phyloP scores from a whole-genome alignment of 2,329 filamentous ascomycete species.

The Talaromyces sp. region DNA sequence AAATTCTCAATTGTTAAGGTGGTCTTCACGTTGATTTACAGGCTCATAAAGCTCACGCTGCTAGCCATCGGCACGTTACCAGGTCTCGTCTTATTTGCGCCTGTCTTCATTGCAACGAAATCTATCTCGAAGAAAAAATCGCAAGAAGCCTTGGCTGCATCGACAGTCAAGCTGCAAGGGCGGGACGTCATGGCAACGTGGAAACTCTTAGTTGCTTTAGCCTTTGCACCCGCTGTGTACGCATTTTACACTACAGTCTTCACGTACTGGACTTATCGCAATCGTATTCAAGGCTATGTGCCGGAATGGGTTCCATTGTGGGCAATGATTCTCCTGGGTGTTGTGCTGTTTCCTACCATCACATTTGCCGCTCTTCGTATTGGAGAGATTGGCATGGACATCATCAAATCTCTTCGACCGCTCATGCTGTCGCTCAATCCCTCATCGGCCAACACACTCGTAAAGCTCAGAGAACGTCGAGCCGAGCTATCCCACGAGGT shows the following conservation, averaged over 20 bases:
- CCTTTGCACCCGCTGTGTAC: constrained; percentile 76
- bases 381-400: constrained; percentile 98
- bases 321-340: constrained; percentile 69
- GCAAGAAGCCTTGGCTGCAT: constrained; percentile 76
- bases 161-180: constrained; percentile 82
- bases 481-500: constrained; percentile 75
- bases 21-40: constrained; percentile 72
- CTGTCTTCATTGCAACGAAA: constrained; percentile 81
- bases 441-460: constrained; percentile 76
- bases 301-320: constrained; percentile 78
- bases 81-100: constrained; percentile 80
- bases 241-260: constrained; percentile 74
- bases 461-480: constrained; percentile 69
- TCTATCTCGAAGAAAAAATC: constrained; percentile 79
- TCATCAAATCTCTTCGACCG: constrained; percentile 88
- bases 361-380: constrained; percentile 93
- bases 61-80: constrained; percentile 80
- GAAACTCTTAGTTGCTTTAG: constrained; percentile 87
- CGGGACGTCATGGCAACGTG: constrained; percentile 89
- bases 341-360: constrained; percentile 78
- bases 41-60: constrained; percentile 71
- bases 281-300: constrained; percentile 77
- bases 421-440: constrained; percentile 82
- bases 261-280: constrained; percentile 73
- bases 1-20: constrained; percentile 76